Evolutionary conservation across 2,329 filamentous ascomycete species (phyloP).

Genomic region (Colletotrichum phormii): DNA sequence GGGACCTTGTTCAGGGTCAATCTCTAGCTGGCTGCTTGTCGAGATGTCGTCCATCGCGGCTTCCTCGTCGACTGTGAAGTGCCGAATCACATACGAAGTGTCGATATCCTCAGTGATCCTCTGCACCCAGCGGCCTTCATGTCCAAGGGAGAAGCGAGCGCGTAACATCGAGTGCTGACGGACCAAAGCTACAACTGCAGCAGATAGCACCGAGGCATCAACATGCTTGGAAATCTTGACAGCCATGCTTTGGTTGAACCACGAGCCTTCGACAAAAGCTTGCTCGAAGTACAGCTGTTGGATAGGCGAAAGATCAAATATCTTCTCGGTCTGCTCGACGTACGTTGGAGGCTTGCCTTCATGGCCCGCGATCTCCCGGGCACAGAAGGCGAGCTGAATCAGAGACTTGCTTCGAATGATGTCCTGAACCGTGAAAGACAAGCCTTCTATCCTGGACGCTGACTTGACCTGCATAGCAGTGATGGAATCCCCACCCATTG

Average conservation of each 20-base stretch:
- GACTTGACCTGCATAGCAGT: slow-evolving; percentile 32
- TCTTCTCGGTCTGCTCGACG: background rate
- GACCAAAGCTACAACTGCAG: slow-evolving; percentile 17
- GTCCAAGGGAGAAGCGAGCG: slow-evolving; percentile 8
- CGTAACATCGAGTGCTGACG: slow-evolving; percentile 24
- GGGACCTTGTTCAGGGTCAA: slow-evolving; percentile 27
- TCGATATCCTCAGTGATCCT: background rate
- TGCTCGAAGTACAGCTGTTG: slow-evolving; percentile 17
- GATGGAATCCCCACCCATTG: background rate
- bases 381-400: too few species aligned
- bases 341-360: background rate
- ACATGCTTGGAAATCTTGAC: background rate
- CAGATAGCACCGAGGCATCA: background rate
- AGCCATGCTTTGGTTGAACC: slow-evolving; percentile 24
- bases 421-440: too few species aligned
- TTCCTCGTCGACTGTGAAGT: background rate
- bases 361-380: background rate
- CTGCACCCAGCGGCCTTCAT: slow-evolving; percentile 4
- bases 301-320: slow-evolving; percentile 14
- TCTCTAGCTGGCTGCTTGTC: background rate
- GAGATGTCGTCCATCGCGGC: background rate
- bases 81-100: background rate
- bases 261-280: background rate
- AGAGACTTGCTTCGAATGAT: too few species aligned
- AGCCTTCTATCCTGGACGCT: background rate